These are phyloP conservation scores for Peziza echinospora DNA, from an alignment of 495 filamentous ascomycete species.

Conservation along the genomic window DNA sequence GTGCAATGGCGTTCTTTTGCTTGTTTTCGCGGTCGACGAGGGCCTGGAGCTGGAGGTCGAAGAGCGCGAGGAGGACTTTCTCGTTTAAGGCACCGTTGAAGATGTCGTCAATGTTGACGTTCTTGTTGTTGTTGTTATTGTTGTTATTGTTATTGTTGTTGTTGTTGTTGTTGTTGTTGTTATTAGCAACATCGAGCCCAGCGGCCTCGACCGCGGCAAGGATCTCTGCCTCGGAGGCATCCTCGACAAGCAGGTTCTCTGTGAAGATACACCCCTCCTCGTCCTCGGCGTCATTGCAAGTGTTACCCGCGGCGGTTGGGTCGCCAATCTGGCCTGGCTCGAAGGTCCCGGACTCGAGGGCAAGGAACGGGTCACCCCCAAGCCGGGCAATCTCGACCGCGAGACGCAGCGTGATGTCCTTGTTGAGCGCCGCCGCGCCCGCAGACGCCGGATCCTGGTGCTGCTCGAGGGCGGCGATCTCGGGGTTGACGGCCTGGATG, in stretches of 20 bases:
- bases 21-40: too few relatives aligned
- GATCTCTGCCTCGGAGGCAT: slow-evolving; percentile 27
- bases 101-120: too few relatives aligned
- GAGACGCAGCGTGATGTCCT: slow-evolving; percentile 31
- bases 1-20: too few relatives aligned
- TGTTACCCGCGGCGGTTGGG: slow-evolving; percentile 34
- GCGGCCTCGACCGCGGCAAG: slow-evolving; percentile 10
- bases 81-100: too few relatives aligned
- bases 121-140: too few relatives aligned
- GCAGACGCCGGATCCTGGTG: slow-evolving; percentile 40
- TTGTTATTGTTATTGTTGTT: not conserved
- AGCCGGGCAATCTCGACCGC: slow-evolving; percentile 33
- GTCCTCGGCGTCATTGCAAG: slow-evolving; percentile 32
- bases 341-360: not conserved
- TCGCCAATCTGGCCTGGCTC: slow-evolving; percentile 35
- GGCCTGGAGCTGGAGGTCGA: too few relatives aligned
- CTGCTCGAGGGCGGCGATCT: slow-evolving; percentile 41
- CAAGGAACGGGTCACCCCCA: slow-evolving; percentile 34
- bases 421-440: slow-evolving; percentile 30
- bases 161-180: not conserved
- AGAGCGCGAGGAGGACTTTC: too few relatives aligned
- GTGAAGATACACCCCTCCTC: slow-evolving; percentile 39
- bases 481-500: slow-evolving; percentile 42
- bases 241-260: slow-evolving; percentile 35
- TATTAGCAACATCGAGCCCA: slow-evolving; percentile 1